phyloP scores from a whole-genome alignment of 2,329 filamentous ascomycete species.

The Saccharata proteae region DNA sequence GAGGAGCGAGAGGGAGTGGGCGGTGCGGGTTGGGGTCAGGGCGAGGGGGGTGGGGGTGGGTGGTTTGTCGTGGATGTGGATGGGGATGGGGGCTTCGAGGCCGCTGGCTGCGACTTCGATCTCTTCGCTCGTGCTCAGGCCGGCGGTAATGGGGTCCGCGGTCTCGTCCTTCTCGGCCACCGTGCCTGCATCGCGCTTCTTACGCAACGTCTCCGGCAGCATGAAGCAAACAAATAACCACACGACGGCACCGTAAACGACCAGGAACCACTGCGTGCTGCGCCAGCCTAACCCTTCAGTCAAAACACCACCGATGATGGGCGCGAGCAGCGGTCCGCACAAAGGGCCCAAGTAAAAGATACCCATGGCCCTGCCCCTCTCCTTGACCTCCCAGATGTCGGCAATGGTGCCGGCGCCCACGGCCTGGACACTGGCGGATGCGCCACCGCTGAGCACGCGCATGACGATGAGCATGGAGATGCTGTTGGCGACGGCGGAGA shows the following conservation, averaged over 20 bases:
- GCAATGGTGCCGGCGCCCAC: slow-evolving; percentile 27
- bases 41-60: slow-evolving; percentile 11
- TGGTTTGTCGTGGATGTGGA: background rate
- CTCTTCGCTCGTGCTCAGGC: slow-evolving; percentile 2
- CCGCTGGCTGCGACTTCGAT: slow-evolving; percentile 2
- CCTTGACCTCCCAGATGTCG: slow-evolving; percentile 26
- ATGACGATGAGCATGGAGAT: slow-evolving; percentile 27
- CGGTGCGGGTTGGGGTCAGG: slow-evolving; percentile 21
- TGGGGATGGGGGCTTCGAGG: slow-evolving; percentile 9
- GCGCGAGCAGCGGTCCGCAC: slow-evolving; percentile 25
- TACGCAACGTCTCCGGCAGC: slow-evolving; percentile 21
- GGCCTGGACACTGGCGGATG: slow-evolving; percentile 25
- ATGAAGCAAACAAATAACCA: slow-evolving; percentile 21
- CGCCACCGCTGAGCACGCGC: slow-evolving; percentile 23
- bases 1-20: slow-evolving; percentile 15
- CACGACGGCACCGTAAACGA: slow-evolving; percentile 23
- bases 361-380: slow-evolving; percentile 26
- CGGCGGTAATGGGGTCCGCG: slow-evolving; percentile 3
- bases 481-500: slow-evolving; percentile 22
- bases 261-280: slow-evolving; percentile 28
- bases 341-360: slow-evolving; percentile 28
- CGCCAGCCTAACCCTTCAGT: slow-evolving; percentile 23
- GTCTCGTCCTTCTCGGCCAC: slow-evolving; percentile 10
- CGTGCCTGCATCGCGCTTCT: slow-evolving; percentile 5
- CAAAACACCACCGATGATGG: slow-evolving; percentile 26